These are phyloP conservation scores for Aulographum hederae DNA, from an alignment of 2,329 filamentous ascomycete species.

Conservation along the genomic window DNA sequence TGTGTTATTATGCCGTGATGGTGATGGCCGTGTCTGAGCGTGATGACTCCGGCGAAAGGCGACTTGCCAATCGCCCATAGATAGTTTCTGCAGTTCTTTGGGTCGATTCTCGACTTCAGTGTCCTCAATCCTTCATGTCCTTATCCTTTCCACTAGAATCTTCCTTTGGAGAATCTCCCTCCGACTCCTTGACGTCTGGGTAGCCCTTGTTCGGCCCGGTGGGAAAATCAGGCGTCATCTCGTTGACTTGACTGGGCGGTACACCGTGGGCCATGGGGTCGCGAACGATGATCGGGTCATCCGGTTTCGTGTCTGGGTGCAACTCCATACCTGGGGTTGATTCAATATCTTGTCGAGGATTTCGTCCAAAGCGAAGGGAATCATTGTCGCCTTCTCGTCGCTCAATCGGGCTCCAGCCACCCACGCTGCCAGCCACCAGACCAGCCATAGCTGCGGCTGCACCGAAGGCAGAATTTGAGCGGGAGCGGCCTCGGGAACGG, in stretches of 20 bases:
- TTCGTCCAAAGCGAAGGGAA: conserved; percentile 18
- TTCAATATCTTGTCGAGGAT: conserved; percentile 20
- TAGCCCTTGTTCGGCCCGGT: conserved; percentile 17
- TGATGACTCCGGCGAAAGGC: too few relatives aligned
- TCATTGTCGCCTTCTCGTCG: conserved; percentile 21
- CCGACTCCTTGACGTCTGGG: conserved; percentile 1
- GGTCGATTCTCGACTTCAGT: too few relatives aligned
- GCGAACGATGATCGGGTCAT: conserved; percentile 27
- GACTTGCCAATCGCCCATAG: too few relatives aligned
- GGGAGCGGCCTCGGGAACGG: conserved; percentile 41
- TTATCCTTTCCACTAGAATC: neutral
- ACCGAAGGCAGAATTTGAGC: conserved; percentile 55
- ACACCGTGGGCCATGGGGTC: conserved; percentile 14
- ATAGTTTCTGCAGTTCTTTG: too few relatives aligned
- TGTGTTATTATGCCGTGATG: too few relatives aligned
- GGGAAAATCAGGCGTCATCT: conserved; percentile 25
- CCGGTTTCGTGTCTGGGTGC: conserved; percentile 29
- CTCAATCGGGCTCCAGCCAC: conserved; percentile 58
- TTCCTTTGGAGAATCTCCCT: neutral
- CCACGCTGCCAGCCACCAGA: conserved; percentile 59
- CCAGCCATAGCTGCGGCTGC: conserved; percentile 70
- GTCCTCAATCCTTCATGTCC: conserved; percentile 1
- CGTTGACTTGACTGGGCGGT: conserved; percentile 24
- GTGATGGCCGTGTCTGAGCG: too few relatives aligned
- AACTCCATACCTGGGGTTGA: conserved; percentile 24